Evolutionary conservation across 768 basidiomycete genomes (phyloP), one percentile per base, ranked within the genome.

Genomic region (Leccinum uliginosum): DNA sequence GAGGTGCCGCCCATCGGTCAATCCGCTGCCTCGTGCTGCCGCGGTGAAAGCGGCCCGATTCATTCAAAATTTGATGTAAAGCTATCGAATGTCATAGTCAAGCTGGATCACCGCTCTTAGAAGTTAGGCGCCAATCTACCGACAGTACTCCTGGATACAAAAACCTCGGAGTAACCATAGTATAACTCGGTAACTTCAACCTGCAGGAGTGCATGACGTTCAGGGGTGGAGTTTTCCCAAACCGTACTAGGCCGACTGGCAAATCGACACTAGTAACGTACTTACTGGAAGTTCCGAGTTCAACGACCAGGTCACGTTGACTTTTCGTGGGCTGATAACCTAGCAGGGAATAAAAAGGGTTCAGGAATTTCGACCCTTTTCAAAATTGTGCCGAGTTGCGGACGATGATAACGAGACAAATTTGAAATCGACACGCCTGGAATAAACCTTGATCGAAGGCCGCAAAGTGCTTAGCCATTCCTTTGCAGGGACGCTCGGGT

Each of bases 141-240:
- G 27, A 30, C 30, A 12, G 1, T 12, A 30, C 30, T 82, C 83
- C 67, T 86, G 85, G 35, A 86, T 67, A 59, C 84, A 86, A 59
- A 83, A 83, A 1, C 32, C 14, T 80, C 30, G 0, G 84, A 83
- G 61, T 86, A 80, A 32, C 32, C 32, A 6, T 32, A 35, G n/a
- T n/a, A n/a, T n/a, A n/a, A n/a, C n/a, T n/a, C n/a, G n/a, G 86
- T 61, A 17, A 81, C 70, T 27, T 64, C 62, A 1, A 72, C 59
- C 44, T 74, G 73, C 23, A 61, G 49, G 6, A n/a, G n/a, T n/a
- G n/a, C 32, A 14, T 64, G 5, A 75, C 83, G 61, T 85, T 74
- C 46, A 87, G 67, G 17, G 81, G 77, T 1, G 82, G 58, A 30
- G 30, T 30, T 30, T 6, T 77, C 77, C 19, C 84, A 72, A 71